Evolutionary conservation across 129 eudicot genomes (phyloP).

Genomic region (Pulicaria dysenterica): DNA sequence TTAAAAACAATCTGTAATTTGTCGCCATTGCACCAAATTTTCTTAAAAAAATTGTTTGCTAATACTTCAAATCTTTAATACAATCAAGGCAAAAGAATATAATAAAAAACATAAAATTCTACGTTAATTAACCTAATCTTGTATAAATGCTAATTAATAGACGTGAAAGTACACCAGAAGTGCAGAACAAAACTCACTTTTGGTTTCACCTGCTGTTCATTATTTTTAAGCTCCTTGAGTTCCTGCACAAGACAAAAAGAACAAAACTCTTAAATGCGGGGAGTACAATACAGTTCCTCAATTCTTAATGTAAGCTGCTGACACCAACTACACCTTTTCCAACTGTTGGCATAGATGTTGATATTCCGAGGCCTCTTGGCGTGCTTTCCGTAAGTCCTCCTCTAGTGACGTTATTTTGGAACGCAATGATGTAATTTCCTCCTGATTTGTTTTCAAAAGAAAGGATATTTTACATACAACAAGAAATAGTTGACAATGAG

Average conservation of each 20-base stretch:
- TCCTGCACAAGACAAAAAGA: conserved; percentile 55
- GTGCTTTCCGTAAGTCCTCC: conserved; percentile 61
- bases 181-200: conserved; percentile 50
- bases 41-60: neutral
- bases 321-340: conserved; percentile 59
- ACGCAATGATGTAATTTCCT: conserved; percentile 61
- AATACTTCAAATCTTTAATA: neutral
- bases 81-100: neutral
- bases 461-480: neutral
- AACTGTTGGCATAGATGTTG: conserved; percentile 52
- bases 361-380: conserved; percentile 63
- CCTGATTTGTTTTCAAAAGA: conserved; percentile 17
- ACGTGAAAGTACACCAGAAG: conserved; percentile 7
- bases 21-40: no score
- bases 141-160: conserved; percentile 16
- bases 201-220: conserved; percentile 79
- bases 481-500: neutral
- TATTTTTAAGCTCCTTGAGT: conserved; percentile 79
- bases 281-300: conserved; percentile 20
- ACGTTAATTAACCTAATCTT: conserved; percentile 1
- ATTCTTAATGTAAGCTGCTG: conserved; percentile 14
- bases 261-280: conserved; percentile 17
- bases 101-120: neutral
- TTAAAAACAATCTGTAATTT: no score
- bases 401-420: conserved; percentile 60